phyloP scores from a whole-genome alignment of 331 rosid genomes.

The Telfairia occidentalis region DNA sequence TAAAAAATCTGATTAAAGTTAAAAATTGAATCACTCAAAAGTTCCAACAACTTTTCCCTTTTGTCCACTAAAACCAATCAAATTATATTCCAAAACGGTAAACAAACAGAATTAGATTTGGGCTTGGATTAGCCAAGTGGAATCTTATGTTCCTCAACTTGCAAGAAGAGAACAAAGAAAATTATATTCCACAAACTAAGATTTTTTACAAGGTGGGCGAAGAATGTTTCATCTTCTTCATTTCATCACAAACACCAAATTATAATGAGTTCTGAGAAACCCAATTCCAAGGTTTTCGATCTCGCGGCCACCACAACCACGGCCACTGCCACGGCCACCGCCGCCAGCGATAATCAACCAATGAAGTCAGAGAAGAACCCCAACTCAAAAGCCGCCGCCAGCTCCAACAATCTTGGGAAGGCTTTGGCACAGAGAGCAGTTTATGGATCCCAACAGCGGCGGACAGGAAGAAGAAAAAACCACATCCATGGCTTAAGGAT shows the following conservation, averaged over 20 bases:
- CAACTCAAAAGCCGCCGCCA: background rate
- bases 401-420: background rate
- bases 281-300: background rate
- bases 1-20: too few relatives aligned
- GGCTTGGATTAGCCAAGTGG: background rate
- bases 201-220: background rate
- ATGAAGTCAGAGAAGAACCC: background rate
- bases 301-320: background rate
- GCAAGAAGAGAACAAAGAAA: background rate
- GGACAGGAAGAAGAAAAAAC: background rate
- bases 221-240: background rate
- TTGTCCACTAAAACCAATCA: background rate
- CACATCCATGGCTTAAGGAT: background rate
- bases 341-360: background rate
- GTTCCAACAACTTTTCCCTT: background rate
- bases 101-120: background rate
- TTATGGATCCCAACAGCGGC: conserved; percentile 6
- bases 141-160: background rate
- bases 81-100: background rate
- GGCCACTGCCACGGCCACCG: background rate
- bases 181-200: background rate
- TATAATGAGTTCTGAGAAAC: background rate
- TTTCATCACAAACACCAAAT: background rate
- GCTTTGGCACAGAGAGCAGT: conserved; percentile 11
- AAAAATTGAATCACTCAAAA: background rate